Percentiles rank a stretch among this genome's conserved stretches.
Evolutionary conservation across 2,329 filamentous ascomycete species (phyloP).

Genomic region (Fusarium sp.): DNA sequence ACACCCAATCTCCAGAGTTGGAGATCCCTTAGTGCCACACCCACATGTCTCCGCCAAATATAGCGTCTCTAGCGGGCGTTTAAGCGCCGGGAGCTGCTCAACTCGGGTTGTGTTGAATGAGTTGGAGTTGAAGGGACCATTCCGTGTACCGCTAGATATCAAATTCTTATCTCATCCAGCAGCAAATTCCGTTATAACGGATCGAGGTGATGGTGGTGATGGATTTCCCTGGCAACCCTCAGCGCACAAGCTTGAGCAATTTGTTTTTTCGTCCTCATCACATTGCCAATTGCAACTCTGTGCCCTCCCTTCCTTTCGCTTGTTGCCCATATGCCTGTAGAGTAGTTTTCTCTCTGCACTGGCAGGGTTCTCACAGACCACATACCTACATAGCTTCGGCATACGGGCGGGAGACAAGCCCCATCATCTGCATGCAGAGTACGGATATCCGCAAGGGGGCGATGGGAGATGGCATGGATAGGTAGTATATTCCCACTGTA

Average conservation of each 20-base stretch:
- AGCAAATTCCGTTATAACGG: constrained; percentile 10
- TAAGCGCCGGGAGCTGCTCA: constrained; percentile 46
- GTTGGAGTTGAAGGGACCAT: constrained; percentile 21
- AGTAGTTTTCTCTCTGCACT: constrained; percentile 14
- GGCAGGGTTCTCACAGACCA: constrained; percentile 37
- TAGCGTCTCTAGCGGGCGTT: constrained; percentile 43
- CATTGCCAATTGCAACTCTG: constrained; percentile 14
- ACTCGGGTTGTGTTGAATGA: constrained; percentile 10
- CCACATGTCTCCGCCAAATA: constrained; percentile 45
- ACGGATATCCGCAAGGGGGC: constrained; percentile 8
- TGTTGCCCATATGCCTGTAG: not conserved
- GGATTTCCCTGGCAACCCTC: constrained; percentile 30
- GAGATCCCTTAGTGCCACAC: constrained; percentile 32
- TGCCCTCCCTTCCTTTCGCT: constrained; percentile 6
- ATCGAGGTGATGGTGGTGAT: constrained; percentile 27
- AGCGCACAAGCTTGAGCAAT: constrained; percentile 14
- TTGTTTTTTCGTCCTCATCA: constrained; percentile 22
- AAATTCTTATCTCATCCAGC: constrained; percentile 19
- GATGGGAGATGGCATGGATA: constrained; percentile 11
- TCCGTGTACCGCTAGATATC: constrained; percentile 15
- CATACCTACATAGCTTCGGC: constrained; percentile 29
- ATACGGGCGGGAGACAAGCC: constrained; percentile 25
- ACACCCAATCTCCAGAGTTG: constrained; percentile 26
- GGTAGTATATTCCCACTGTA: constrained; percentile 25
- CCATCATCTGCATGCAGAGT: constrained; percentile 32